These are phyloP conservation scores for Lichtheimia ramosa DNA, from an alignment of 371 early-diverging fungal species.

Conservation along the genomic window DNA sequence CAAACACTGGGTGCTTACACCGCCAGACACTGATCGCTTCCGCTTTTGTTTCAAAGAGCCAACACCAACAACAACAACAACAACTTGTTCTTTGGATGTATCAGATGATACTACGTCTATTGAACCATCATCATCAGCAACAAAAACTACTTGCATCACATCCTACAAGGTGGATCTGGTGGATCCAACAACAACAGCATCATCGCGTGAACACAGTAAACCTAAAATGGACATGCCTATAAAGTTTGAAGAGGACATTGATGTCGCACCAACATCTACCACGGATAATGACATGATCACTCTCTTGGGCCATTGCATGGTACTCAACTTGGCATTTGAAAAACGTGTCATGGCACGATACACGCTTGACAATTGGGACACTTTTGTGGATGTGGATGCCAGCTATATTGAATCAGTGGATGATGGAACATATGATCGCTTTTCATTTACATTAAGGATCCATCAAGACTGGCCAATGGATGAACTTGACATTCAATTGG, in stretches of 20 bases:
- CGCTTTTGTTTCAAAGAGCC: no score
- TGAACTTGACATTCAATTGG: slow-evolving; percentile 14
- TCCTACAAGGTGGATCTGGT: no score
- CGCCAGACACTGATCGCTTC: no score
- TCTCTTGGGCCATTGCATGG: slow-evolving; percentile 54
- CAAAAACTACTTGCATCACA: neutral
- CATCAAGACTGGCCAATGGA: neutral
- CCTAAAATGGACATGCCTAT: neutral
- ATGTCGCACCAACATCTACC: neutral
- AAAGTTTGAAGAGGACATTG: neutral
- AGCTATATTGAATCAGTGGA: slow-evolving; percentile 42
- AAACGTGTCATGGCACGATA: slow-evolving; percentile 68
- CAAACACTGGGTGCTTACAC: no score
- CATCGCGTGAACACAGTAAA: no score
- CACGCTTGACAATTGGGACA: slow-evolving; percentile 70
- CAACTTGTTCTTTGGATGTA: no score
- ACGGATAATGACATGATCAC: neutral
- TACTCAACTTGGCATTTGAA: slow-evolving; percentile 77
- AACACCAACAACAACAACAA: no score
- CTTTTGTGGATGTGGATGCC: slow-evolving; percentile 55
- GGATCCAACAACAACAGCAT: no score
- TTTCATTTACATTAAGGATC: slow-evolving; percentile 19
- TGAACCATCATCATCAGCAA: no score
- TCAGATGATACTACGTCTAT: no score
- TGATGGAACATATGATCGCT: slow-evolving; percentile 31